A percentile compares a stretch with the other conserved stretches of the same genome.
These are phyloP conservation scores for Epichloe bromicola DNA, from an alignment of 2,329 filamentous ascomycete genomes.

Conservation along the genomic window DNA sequence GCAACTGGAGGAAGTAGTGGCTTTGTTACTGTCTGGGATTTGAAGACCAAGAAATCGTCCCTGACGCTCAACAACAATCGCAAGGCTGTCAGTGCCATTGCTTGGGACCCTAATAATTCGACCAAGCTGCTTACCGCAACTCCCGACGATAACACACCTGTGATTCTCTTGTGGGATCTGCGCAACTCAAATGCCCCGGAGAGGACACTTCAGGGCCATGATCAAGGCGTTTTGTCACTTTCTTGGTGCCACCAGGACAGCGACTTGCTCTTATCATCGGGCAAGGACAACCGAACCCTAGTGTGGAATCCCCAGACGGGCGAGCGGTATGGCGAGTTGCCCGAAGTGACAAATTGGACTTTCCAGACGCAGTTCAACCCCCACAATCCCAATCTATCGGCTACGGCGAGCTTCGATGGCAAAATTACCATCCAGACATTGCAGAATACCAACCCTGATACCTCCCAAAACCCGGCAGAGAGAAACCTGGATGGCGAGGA, in stretches of 20 bases:
- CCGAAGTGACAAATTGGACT: slow-evolving; percentile 98
- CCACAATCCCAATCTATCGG: slow-evolving; percentile 79
- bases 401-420: slow-evolving; percentile 93
- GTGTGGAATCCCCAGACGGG: slow-evolving; percentile 95
- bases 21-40: slow-evolving; percentile 96
- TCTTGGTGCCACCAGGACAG: slow-evolving; percentile 93
- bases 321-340: slow-evolving; percentile 78
- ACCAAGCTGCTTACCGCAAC: slow-evolving; percentile 91
- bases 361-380: slow-evolving; percentile 89
- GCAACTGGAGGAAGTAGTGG: slow-evolving; percentile 87
- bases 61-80: slow-evolving; percentile 90
- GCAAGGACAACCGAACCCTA: slow-evolving; percentile 91
- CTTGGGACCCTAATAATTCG: slow-evolving; percentile 92
- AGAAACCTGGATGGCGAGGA: slow-evolving; percentile 76
- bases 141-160: slow-evolving; percentile 73
- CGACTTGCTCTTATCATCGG: slow-evolving; percentile 78
- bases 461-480: slow-evolving; percentile 53
- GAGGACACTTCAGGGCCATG: slow-evolving; percentile 76
- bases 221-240: slow-evolving; percentile 82
- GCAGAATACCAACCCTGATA: slow-evolving; percentile 77
- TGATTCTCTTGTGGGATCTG: slow-evolving; percentile 88
- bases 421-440: slow-evolving; percentile 90
- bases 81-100: slow-evolving; percentile 88
- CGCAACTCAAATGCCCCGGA: slow-evolving; percentile 94
- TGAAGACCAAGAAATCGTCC: slow-evolving; percentile 96